Base-by-base conservation (phyloP, 2,329 filamentous ascomycete genomes). In the Ilyonectria destructans region DNA sequence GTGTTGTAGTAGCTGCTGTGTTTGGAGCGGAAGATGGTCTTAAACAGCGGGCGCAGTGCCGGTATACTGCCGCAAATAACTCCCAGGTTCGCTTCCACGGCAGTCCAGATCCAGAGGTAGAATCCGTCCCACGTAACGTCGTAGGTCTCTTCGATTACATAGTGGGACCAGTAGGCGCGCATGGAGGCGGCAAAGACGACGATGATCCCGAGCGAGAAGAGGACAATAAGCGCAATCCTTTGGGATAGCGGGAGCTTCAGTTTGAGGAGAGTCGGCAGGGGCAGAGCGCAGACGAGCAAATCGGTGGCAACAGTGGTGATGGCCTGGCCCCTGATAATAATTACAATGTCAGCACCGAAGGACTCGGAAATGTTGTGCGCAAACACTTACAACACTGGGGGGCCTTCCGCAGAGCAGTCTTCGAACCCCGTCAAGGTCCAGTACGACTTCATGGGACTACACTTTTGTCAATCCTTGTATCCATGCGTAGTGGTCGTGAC, bases 101-200 rank as follows among this genome's bases (percentile, higher is more conserved):
- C 80, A 1, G 81, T 82, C 82, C 82, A 83, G 33, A 82, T 80
- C 82, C 82, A 84, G 21, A 84, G 73, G 13, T 81, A 70, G 52
- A 81, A 81, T 1, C 81, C 80, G 7, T 82, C 70, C 82, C 82
- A 84, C 2, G 81, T 84, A 0, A 83, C 78, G 67, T 84, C 82
- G 70, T 81, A 83, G 2, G 80, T 81, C 37, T 77, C 48, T 33
- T 77, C 69, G 6, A 80, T 78, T 12, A 82, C 80, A 55, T 77
- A 73, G 57, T 79, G 73, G 21, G 80, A 73, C 77, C 79, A 83
- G 65, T 83, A 83, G 3, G 78, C 77, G 2, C 82, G 76, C 75
- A 83, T 75, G 35, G 76, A 75, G 17, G 79, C 78, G 0, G 80
- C 81, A 9, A 81, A 69, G 19, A 83, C 78, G 51, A 83, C 82